Evolutionary conservation across 1,284 basidiomycete genomes (phyloP).

Genomic region (Cryptococcus sp.): DNA sequence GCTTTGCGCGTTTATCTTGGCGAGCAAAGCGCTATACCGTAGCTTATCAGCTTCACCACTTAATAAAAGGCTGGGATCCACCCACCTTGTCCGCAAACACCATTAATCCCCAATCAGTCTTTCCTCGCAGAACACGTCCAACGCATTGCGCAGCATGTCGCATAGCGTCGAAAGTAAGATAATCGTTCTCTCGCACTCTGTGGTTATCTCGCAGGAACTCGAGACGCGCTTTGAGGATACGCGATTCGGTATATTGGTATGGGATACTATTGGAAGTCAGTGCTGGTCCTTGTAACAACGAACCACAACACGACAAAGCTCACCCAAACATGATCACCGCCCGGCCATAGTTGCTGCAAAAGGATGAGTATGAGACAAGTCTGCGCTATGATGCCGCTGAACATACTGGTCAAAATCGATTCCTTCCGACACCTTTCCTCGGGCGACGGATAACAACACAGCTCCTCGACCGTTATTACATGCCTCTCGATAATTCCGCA

Average conservation of each 20-base stretch:
- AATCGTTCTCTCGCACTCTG: constrained; percentile 97
- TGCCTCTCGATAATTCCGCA: constrained; percentile 96
- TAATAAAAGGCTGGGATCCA: neutral
- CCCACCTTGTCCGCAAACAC: constrained; percentile 96
- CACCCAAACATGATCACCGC: constrained; percentile 99
- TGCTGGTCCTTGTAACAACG: too few species aligned
- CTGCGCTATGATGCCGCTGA: neutral
- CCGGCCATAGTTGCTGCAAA: constrained; percentile 78
- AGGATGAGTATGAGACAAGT: constrained; percentile 4
- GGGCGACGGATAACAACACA: constrained; percentile 92
- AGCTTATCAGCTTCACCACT: too few species aligned
- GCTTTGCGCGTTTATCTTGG: constrained; percentile 93
- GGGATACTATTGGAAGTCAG: constrained; percentile 66
- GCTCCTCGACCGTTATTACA: constrained; percentile 99
- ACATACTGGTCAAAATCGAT: constrained; percentile 94
- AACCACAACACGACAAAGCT: constrained; percentile 28
- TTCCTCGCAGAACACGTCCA: constrained; percentile 93
- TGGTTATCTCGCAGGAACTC: constrained; percentile 99
- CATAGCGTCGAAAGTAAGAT: constrained; percentile 99
- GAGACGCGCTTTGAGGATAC: constrained; percentile 93
- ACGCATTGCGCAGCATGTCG: constrained; percentile 99
- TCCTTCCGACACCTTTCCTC: constrained; percentile 99
- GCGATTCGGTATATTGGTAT: constrained; percentile 98
- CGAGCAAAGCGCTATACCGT: constrained; percentile 82
- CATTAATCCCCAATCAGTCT: constrained; percentile 99